Percentiles rank a stretch among this genome's conserved stretches.
phyloP scores from a whole-genome alignment of 2,329 filamentous ascomycete genomes.

The Fusarium virguliforme region DNA sequence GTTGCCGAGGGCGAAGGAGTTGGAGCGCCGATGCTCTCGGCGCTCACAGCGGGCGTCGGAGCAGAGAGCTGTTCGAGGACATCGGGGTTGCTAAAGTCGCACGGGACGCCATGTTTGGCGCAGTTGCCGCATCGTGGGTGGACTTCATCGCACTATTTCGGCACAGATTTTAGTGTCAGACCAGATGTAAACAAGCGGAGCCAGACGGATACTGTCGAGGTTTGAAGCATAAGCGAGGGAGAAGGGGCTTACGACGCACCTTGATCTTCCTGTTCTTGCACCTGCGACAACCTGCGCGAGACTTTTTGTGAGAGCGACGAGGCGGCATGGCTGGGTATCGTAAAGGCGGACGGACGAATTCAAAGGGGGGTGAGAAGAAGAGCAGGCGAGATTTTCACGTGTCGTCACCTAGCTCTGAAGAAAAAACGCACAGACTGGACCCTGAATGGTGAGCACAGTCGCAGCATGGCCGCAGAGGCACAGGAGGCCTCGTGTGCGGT shows the following conservation, averaged over 20 bases:
- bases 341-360: conserved; percentile 12
- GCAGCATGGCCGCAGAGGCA: conserved; percentile 54
- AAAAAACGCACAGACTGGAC: conserved; percentile 46
- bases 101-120: conserved; percentile 76
- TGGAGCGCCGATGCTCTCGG: conserved; percentile 47
- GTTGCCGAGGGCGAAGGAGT: conserved; percentile 46
- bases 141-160: conserved; percentile 73
- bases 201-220: not conserved
- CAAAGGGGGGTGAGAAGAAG: conserved; percentile 1
- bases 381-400: conserved; percentile 32
- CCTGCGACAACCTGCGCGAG: conserved; percentile 75
- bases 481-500: conserved; percentile 37
- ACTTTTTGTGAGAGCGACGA: conserved; percentile 79
- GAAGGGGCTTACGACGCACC: conserved; percentile 58
- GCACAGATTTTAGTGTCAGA: conserved; percentile 34
- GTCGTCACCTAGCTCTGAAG: conserved; percentile 46
- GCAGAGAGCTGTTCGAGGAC: conserved; percentile 63
- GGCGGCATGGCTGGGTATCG: conserved; percentile 68
- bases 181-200: conserved; percentile 15
- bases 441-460: conserved; percentile 48
- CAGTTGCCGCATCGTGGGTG: conserved; percentile 78
- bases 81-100: conserved; percentile 74
- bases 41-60: conserved; percentile 55
- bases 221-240: conserved; percentile 24
- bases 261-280: conserved; percentile 81